Evolutionary conservation across 768 basidiomycete species (phyloP).

Genomic region (Russula dissimulans): DNA sequence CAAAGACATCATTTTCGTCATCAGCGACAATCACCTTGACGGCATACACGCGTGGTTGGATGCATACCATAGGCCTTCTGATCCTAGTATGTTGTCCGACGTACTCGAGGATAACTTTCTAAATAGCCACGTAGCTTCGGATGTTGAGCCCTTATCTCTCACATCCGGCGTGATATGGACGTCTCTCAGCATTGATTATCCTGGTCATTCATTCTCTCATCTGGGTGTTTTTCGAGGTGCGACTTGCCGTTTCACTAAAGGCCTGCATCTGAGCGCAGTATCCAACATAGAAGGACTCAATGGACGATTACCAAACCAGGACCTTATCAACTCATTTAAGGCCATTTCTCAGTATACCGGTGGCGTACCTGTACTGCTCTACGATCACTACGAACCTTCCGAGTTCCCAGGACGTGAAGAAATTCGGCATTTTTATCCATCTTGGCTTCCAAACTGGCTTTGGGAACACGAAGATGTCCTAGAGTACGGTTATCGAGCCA

Average conservation of each 20-base stretch:
- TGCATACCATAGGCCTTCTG: constrained; percentile 64
- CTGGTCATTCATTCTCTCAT: constrained; percentile 93
- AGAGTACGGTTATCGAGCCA: constrained; percentile 48
- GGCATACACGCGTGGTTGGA: constrained; percentile 91
- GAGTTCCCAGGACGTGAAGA: constrained; percentile 29
- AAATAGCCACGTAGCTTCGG: constrained; percentile 40
- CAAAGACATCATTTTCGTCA: constrained; percentile 84
- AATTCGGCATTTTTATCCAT: constrained; percentile 28
- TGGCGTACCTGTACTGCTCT: constrained; percentile 69
- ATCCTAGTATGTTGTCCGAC: constrained; percentile 46
- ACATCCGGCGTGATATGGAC: constrained; percentile 92
- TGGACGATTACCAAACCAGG: constrained; percentile 92
- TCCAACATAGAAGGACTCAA: constrained; percentile 74
- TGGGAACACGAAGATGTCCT: constrained; percentile 36
- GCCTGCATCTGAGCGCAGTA: background rate
- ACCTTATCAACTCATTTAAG: constrained; percentile 76
- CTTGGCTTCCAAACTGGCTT: constrained; percentile 40
- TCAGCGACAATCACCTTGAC: constrained; percentile 81
- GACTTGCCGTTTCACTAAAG: constrained; percentile 20
- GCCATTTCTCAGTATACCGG: constrained; percentile 64
- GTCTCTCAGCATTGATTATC: constrained; percentile 89
- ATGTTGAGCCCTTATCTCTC: constrained; percentile 51
- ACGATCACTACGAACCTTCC: constrained; percentile 59
- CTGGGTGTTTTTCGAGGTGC: constrained; percentile 90
- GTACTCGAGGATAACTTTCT: background rate